These are phyloP conservation scores for Chlorociboria aeruginascens DNA, from an alignment of 495 filamentous ascomycete genomes.

Conservation along the genomic window DNA sequence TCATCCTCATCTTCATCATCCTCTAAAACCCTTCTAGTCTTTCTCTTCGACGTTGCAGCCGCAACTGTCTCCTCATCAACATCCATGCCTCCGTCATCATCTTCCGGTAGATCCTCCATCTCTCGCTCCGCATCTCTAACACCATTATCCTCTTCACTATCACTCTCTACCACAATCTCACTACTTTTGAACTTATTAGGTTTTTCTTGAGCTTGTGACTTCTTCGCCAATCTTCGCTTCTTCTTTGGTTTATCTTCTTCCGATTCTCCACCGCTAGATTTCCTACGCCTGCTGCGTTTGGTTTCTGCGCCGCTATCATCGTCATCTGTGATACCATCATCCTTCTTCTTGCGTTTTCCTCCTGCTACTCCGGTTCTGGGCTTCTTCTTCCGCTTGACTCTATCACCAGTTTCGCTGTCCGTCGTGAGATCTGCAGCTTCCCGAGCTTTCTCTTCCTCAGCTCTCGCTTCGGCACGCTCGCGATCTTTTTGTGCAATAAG, in stretches of 20 bases:
- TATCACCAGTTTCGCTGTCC: slow-evolving; percentile 66
- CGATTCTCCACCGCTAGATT: slow-evolving; percentile 31
- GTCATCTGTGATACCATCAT: slow-evolving; percentile 39
- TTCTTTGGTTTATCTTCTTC: slow-evolving; percentile 44
- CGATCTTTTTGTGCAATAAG: slow-evolving; percentile 66
- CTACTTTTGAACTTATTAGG: slow-evolving; percentile 62
- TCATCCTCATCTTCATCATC: slow-evolving; percentile 16
- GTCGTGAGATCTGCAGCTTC: slow-evolving; percentile 62
- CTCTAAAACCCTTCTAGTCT: slow-evolving; percentile 13
- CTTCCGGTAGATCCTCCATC: slow-evolving; percentile 25
- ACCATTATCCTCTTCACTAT: slow-evolving; percentile 39
- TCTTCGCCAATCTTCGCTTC: slow-evolving; percentile 46
- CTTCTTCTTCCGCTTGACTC: slow-evolving; percentile 61
- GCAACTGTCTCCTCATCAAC: slow-evolving; percentile 20
- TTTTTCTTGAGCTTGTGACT: slow-evolving; percentile 21
- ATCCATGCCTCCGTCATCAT: slow-evolving; percentile 17
- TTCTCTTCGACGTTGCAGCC: slow-evolving; percentile 11
- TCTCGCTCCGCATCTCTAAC: slow-evolving; percentile 33
- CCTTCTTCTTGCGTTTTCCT: slow-evolving; percentile 55
- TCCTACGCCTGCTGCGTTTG: slow-evolving; percentile 21
- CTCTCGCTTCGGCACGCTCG: slow-evolving; percentile 52
- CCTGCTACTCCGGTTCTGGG: slow-evolving; percentile 30
- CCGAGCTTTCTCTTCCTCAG: slow-evolving; percentile 57
- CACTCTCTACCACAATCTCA: slow-evolving; percentile 69
- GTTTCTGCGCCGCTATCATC: slow-evolving; percentile 29